Percentiles rank a stretch among this genome's conserved stretches.
These are phyloP conservation scores for Solanum megistacrolobum DNA, from an alignment of 257 asterid genomes.

Conservation along the genomic window DNA sequence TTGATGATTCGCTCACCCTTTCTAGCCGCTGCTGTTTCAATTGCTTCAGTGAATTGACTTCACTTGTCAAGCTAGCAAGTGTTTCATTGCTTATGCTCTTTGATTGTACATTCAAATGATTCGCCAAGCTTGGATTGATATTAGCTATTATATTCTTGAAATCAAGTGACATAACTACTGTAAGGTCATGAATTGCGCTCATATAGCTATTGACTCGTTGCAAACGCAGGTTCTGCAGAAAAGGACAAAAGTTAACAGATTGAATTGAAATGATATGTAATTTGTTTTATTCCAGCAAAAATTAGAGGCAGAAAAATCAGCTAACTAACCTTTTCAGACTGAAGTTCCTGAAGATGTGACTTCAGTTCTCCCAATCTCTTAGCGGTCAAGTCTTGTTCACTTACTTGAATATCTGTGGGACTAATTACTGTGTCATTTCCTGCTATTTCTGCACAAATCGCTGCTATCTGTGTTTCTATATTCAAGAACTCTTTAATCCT, in stretches of 20 bases:
- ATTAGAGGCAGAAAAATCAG: background rate
- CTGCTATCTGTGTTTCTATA: constrained; percentile 43
- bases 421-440: constrained; percentile 33
- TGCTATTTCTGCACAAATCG: constrained; percentile 58
- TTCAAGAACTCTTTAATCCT: constrained; percentile 50
- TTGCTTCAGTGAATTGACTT: constrained; percentile 49
- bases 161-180: constrained; percentile 64
- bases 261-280: background rate
- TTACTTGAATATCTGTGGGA: constrained; percentile 29
- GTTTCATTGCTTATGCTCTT: constrained; percentile 66
- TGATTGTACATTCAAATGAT: constrained; percentile 32
- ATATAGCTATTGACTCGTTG: constrained; percentile 41
- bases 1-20: constrained; percentile 39
- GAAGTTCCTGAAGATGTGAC: constrained; percentile 59
- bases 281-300: background rate
- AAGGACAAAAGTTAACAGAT: background rate
- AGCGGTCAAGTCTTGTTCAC: constrained; percentile 54
- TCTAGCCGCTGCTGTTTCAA: constrained; percentile 47
- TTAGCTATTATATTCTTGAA: constrained; percentile 47
- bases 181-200: constrained; percentile 43
- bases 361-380: constrained; percentile 50
- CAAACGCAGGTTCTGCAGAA: constrained; percentile 54
- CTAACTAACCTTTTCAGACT: constrained; percentile 50
- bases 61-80: constrained; percentile 52
- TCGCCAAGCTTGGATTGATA: constrained; percentile 50